Base-by-base conservation (phyloP, 1,139 yeast species). In the Suzukiozyma palmioleophila region DNA sequence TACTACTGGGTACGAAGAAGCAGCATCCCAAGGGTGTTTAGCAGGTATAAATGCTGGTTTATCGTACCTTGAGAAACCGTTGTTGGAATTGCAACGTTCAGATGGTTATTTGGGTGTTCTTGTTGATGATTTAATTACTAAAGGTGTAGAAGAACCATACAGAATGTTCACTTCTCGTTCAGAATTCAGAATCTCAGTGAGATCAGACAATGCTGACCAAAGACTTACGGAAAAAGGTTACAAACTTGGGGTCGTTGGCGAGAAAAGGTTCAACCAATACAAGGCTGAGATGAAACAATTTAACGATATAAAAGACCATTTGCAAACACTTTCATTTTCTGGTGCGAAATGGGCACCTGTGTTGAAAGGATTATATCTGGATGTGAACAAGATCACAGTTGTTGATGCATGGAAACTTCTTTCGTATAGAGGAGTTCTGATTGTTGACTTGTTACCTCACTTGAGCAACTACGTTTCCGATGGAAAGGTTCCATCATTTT, bases 1-100 rank as follows among this genome's bases (percentile, higher is more conserved):
- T 33, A 94, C 99, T 1, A 94, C 99, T 0, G 99, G 99, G 0
- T 94, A 94, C 53, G 99, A 94, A 63, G 99, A 94, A 58, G 99
- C 99, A 0, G 96, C 97, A 2, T 83, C 97, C 0, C 98, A 92
- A 56, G 99, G 99, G 1, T 75, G 90, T 42, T 65, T 94, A 37
- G 98, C 99, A 1, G 99, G 99, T 6, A 84, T 90, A 30, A 94
- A 94, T 57, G 97, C 98, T 0, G 92, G 90, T 0, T 66, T 82
- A 21, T 53, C 77, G 0, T 52, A 60, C 15, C 52, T 58, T 37
- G 53, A 59, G 0, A 66, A 66, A 31, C 69, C 66, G 0, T 75
- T 79, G 1, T 62, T 92, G 44, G 66, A 69, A 26, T 53, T 94
- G 14, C 72, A 78, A 13, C 69, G 99, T 45, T 75, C 88, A 0